Evolutionary conservation across 352 stramenopile genomes (phyloP).

Genomic region (Phytophthora megakarya): DNA sequence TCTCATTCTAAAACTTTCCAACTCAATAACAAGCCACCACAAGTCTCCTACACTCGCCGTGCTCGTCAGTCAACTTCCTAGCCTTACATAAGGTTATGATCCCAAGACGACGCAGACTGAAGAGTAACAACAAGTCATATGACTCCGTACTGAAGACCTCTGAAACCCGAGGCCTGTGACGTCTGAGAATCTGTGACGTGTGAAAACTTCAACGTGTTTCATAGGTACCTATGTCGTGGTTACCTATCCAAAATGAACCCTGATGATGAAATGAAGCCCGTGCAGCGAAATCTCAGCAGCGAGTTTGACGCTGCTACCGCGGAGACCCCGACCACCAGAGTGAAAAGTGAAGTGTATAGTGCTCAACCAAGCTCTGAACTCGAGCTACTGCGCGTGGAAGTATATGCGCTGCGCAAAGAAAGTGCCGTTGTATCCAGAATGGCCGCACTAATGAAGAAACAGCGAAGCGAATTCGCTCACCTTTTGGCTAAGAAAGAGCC

Average conservation of each 20-base stretch:
- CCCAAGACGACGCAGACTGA: not conserved
- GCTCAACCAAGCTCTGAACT: not conserved
- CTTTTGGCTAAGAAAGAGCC: not conserved
- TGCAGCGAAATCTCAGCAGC: not conserved
- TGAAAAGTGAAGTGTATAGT: not conserved
- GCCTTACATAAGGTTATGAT: constrained; percentile 1
- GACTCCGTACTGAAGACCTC: not conserved
- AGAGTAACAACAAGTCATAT: not conserved
- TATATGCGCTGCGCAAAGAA: not conserved
- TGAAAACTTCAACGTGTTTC: not conserved
- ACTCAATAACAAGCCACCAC: too few relatives aligned
- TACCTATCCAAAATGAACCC: not conserved
- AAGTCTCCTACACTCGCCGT: too few relatives aligned
- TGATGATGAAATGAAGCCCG: not conserved
- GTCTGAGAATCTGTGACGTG: not conserved
- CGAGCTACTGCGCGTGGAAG: not conserved
- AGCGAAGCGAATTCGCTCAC: not conserved
- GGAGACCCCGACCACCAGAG: not conserved
- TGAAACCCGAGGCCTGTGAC: not conserved
- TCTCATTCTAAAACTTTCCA: too few relatives aligned
- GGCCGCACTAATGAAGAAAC: not conserved
- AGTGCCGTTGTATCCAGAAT: not conserved
- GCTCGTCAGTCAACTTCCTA: too few relatives aligned
- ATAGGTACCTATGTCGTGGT: not conserved
- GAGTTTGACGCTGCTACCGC: not conserved